These are phyloP conservation scores for Corylus heterophylla DNA, from an alignment of 306 rosid species.

Conservation along the genomic window DNA sequence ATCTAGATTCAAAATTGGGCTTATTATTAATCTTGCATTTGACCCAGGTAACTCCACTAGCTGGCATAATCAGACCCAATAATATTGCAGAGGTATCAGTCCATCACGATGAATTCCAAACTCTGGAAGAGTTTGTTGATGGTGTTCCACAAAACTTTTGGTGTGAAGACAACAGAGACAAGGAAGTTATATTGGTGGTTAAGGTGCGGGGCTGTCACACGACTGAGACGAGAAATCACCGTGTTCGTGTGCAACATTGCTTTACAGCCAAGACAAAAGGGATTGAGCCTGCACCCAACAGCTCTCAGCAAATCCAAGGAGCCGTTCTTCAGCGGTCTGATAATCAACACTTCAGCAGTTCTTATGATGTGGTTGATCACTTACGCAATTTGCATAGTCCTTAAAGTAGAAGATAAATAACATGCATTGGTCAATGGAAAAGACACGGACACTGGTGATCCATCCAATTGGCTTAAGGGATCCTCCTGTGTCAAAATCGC, in stretches of 20 bases:
- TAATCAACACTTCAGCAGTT: slow-evolving; percentile 67
- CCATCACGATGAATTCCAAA: slow-evolving; percentile 80
- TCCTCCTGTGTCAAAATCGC: background rate
- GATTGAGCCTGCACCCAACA: slow-evolving; percentile 31
- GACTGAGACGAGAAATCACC: slow-evolving; percentile 55
- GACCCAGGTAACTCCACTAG: slow-evolving; percentile 79
- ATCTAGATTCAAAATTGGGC: background rate
- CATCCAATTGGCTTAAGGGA: background rate
- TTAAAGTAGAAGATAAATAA: slow-evolving; percentile 30
- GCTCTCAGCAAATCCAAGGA: slow-evolving; percentile 56
- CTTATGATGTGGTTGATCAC: slow-evolving; percentile 71
- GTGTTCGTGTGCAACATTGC: slow-evolving; percentile 78
- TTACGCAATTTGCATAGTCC: slow-evolving; percentile 63
- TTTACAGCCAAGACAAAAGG: slow-evolving; percentile 53
- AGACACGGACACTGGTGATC: background rate
- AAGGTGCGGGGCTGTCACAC: slow-evolving; percentile 68
- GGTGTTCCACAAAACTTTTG: slow-evolving; percentile 77
- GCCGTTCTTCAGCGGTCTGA: slow-evolving; percentile 73
- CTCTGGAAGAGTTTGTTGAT: slow-evolving; percentile 76
- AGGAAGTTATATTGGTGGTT: slow-evolving; percentile 73
- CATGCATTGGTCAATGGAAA: slow-evolving; percentile 3
- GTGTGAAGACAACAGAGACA: slow-evolving; percentile 92
- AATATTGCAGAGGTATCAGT: slow-evolving; percentile 80
- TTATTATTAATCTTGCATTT: slow-evolving; percentile 21
- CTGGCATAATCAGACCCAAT: slow-evolving; percentile 76